phyloP scores from a whole-genome alignment of 1,139 yeast species.

The Protomyces arabidopsidicola region DNA sequence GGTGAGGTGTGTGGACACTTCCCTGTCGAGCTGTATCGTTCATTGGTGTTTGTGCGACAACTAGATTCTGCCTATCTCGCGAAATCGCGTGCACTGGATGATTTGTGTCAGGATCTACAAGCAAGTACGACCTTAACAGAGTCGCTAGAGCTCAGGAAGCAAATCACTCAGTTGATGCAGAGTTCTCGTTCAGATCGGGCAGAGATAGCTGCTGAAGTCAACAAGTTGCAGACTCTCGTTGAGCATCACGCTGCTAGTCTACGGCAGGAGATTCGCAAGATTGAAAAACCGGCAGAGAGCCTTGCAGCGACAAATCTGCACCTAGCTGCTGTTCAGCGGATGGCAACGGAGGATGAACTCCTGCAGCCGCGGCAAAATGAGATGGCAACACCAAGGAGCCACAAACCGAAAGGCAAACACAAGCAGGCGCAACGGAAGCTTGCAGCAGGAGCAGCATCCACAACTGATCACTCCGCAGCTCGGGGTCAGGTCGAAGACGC shows the following conservation, averaged over 20 bases:
- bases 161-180: constrained; percentile 1
- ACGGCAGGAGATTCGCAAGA: background rate
- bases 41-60: constrained; percentile 4
- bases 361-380: background rate
- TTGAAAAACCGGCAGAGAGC: constrained; percentile 2
- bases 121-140: background rate
- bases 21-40: constrained; percentile 23
- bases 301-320: background rate
- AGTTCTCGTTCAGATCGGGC: constrained; percentile 10
- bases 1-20: constrained; percentile 13
- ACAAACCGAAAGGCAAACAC: background rate
- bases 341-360: background rate
- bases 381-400: background rate
- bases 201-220: constrained; percentile 7
- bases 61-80: constrained; percentile 2
- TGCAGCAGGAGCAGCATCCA: background rate
- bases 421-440: background rate
- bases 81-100: background rate
- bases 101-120: constrained; percentile 7
- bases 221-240: constrained; percentile 12
- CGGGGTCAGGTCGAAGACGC: background rate
- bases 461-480: background rate
- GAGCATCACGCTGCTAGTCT: constrained; percentile 2
- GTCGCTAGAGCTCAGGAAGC: background rate
- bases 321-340: background rate